phyloP scores from a whole-genome alignment of 2,329 filamentous ascomycete species.

The Alternaria panax region DNA sequence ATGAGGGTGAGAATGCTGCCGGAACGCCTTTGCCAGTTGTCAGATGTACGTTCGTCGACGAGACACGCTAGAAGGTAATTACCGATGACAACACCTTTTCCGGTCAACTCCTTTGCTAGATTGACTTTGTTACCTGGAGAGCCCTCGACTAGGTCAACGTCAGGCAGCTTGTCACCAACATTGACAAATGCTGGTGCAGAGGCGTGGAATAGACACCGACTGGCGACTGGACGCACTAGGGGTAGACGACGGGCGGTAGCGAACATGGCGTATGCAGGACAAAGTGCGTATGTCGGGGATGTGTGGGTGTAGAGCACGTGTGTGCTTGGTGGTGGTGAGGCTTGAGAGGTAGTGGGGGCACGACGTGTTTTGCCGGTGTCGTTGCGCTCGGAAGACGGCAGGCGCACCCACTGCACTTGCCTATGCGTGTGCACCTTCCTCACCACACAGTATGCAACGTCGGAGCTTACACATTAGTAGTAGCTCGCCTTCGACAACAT shows the following conservation, averaged over 20 bases:
- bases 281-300: slow-evolving; percentile 11
- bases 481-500: not conserved
- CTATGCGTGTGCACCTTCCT: not conserved
- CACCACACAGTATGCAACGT: not conserved
- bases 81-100: slow-evolving; percentile 78
- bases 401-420: slow-evolving; percentile 9
- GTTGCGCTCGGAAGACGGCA: slow-evolving; percentile 12
- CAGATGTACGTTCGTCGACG: slow-evolving; percentile 9
- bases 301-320: slow-evolving; percentile 2
- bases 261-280: slow-evolving; percentile 28
- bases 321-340: slow-evolving; percentile 11
- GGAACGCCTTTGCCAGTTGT: slow-evolving; percentile 42
- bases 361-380: not conserved
- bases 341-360: slow-evolving; percentile 8
- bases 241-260: slow-evolving; percentile 41
- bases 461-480: not conserved
- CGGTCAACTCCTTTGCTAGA: slow-evolving; percentile 76
- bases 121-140: slow-evolving; percentile 94
- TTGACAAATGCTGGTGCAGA: slow-evolving; percentile 71
- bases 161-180: slow-evolving; percentile 80
- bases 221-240: slow-evolving; percentile 28
- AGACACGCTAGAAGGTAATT: slow-evolving; percentile 17
- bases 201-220: slow-evolving; percentile 65
- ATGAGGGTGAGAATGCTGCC: slow-evolving; percentile 62
- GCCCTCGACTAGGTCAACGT: slow-evolving; percentile 78